Conservation (phyloP, 768 basidiomycete species). For the Auricularia heimuer region DNA sequence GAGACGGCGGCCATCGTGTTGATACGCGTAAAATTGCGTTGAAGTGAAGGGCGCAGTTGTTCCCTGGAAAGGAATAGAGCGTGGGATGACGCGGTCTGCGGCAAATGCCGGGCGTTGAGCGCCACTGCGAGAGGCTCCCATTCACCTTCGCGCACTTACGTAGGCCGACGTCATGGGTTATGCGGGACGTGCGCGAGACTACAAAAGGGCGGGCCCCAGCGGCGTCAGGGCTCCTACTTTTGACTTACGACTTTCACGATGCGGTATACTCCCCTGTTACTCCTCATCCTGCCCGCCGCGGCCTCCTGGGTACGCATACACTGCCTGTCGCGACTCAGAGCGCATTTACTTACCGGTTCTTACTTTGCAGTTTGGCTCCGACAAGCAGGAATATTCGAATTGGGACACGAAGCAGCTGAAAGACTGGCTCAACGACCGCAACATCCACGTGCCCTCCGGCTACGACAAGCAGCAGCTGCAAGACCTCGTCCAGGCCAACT, state of each 20-base stretch:
- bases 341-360: background rate
- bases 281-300: background rate
- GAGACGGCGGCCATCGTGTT: too few species aligned
- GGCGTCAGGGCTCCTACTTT: background rate
- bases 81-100: too few species aligned
- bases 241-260: background rate
- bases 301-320: background rate
- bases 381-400: conserved; percentile 27
- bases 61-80: too few species aligned
- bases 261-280: background rate
- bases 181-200: background rate
- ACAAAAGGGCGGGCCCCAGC: background rate
- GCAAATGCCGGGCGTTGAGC: too few species aligned
- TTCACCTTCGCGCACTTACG: too few species aligned
- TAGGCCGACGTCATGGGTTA: background rate
- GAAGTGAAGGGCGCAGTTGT: too few species aligned
- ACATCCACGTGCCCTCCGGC: conserved; percentile 42
- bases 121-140: too few species aligned
- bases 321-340: too few species aligned
- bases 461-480: conserved; percentile 32
- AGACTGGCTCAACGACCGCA: conserved; percentile 60
- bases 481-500: conserved; percentile 52
- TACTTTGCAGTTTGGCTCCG: background rate
- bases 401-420: conserved; percentile 62
- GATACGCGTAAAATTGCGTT: too few species aligned